Evolutionary conservation across 176 grass and related monocot species (phyloP).

Genomic region (Aegilops tauschii): DNA sequence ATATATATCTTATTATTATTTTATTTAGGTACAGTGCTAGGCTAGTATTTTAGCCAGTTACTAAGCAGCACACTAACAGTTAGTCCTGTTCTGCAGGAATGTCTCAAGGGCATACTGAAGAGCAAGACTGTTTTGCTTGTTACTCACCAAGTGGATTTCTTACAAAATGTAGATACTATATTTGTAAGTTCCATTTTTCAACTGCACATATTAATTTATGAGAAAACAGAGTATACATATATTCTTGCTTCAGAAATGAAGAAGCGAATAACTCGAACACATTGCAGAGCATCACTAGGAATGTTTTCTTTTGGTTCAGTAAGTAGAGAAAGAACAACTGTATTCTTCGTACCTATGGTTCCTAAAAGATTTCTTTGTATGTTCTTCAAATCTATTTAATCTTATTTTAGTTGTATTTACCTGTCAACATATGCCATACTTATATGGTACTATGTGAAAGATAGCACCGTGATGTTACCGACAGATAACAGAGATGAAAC

Average conservation of each 20-base stretch:
- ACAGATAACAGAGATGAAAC: neutral
- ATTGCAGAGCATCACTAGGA: neutral
- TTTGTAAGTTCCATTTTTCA: conserved; percentile 37
- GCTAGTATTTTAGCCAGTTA: neutral
- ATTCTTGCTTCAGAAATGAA: neutral
- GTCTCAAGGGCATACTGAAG: conserved; percentile 54
- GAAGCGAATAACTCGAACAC: no score
- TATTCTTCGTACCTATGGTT: neutral
- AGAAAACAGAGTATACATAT: neutral
- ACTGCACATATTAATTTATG: neutral
- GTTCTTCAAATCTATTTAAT: neutral
- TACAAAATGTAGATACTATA: conserved; percentile 52
- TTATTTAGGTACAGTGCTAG: neutral
- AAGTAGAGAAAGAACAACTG: neutral
- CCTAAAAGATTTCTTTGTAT: neutral
- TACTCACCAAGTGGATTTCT: conserved; percentile 74
- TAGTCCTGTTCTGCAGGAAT: conserved; percentile 42
- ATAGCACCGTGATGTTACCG: neutral
- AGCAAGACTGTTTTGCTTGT: conserved; percentile 64
- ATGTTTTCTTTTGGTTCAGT: neutral
- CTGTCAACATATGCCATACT: neutral
- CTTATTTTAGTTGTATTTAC: neutral
- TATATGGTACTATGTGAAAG: neutral
- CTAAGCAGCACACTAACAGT: neutral
- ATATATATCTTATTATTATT: no score